Base-by-base conservation (phyloP, 2,329 filamentous ascomycete species). In the Pseudopithomyces chartarum region DNA sequence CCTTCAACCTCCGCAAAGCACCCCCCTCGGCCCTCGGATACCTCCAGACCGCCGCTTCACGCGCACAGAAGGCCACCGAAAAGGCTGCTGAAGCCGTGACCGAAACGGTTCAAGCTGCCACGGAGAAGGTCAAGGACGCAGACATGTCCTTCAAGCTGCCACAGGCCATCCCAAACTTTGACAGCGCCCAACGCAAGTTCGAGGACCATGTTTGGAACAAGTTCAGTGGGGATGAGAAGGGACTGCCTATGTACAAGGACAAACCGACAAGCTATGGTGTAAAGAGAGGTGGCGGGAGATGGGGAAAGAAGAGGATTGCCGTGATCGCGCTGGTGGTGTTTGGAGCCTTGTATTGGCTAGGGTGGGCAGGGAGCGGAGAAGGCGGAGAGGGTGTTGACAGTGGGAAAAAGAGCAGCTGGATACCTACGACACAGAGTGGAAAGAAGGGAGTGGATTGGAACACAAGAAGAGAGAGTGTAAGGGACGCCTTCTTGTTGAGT, bases 181-280 rank as follows among this genome's bases (percentile, higher is more conserved):
- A 78, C 58, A 73, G 76, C 65, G 71, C 76, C 17, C 74, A 75
- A 66, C 67, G 76, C 66, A 62, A 66, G 52, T 70, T 75, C 56
- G 78, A 79, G 53, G 76, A 79, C 60, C 73, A 71, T 65, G 73
- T 76, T 34, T 79, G 76, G 76, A 67, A 63, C 19, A 76, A 71
- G 54, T 70, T 92, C 58, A 87, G 93, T 60, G 85, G 87, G 36
- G 76, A 77, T 48, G 80, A 82, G 46, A 81, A 84, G 78, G 75
- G 86, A 56, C 80, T 99, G 60, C 95, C 95, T 44, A 93, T 98
- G 90, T 99, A 99, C 81, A 99, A 99, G 79, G 95, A 99, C 79
- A 99, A 99, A 76, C 95, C 95, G n/a, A 95, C 91, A 73, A 84
- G 83, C 49, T 88, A 90, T 67, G 82, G 85, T 42, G 64, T 63